phyloP scores from a whole-genome alignment of 1,139 yeast species.

The Blastobotrys raffinosifermentans region DNA sequence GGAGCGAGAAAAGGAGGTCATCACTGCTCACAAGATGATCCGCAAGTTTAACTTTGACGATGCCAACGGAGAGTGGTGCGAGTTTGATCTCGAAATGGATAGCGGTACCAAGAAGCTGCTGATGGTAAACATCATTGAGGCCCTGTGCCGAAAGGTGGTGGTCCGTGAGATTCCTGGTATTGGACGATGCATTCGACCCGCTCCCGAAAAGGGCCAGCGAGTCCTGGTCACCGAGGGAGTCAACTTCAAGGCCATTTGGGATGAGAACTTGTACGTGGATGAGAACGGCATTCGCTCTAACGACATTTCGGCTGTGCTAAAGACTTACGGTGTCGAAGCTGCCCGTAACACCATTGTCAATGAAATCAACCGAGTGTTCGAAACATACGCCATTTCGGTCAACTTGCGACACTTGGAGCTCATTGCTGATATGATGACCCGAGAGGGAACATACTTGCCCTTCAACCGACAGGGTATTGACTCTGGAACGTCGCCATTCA shows the following conservation, averaged over 20 bases:
- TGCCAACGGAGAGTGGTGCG: conserved; percentile 84
- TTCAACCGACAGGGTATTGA: conserved; percentile 98
- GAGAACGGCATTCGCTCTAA: conserved; percentile 86
- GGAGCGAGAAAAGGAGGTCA: conserved; percentile 79
- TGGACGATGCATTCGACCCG: conserved; percentile 90
- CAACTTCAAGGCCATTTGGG: conserved; percentile 97
- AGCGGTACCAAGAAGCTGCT: conserved; percentile 87
- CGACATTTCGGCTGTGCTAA: conserved; percentile 86
- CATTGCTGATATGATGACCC: conserved; percentile 98
- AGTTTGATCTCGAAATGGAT: conserved; percentile 74
- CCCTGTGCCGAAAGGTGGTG: conserved; percentile 81
- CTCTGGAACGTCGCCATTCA: conserved; percentile 87
- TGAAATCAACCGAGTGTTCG: conserved; percentile 94
- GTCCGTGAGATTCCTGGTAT: conserved; percentile 89
- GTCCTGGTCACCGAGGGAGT: conserved; percentile 95
- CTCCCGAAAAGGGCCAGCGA: conserved; percentile 53
- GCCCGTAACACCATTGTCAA: conserved; percentile 96
- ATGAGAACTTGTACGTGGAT: conserved; percentile 84
- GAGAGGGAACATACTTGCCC: conserved; percentile 95
- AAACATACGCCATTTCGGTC: conserved; percentile 92
- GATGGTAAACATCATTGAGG: conserved; percentile 96
- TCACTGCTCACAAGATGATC: conserved; percentile 65
- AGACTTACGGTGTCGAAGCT: conserved; percentile 96
- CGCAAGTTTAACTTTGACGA: conserved; percentile 88
- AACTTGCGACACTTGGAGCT: conserved; percentile 91